Conservation (phyloP, 1,139 yeast genomes). For the Debaryomyces coudertii region DNA sequence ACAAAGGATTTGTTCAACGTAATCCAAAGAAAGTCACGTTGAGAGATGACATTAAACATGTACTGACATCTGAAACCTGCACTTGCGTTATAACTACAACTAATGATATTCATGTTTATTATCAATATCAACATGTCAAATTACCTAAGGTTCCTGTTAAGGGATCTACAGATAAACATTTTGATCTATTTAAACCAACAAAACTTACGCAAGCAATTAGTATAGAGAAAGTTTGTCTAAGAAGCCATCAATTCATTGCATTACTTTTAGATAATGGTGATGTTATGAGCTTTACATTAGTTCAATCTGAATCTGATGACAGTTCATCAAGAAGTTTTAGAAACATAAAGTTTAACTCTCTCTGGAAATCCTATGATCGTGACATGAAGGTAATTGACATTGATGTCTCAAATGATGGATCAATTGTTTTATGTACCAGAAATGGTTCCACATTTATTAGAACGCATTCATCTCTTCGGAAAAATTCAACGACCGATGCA, state of each 20-base stretch:
- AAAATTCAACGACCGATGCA: constrained; percentile 36
- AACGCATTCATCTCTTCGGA: constrained; percentile 28
- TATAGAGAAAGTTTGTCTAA: constrained; percentile 38
- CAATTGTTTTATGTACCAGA: constrained; percentile 64
- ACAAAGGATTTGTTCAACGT: constrained; percentile 39
- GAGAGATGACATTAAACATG: constrained; percentile 55
- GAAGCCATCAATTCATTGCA: constrained; percentile 39
- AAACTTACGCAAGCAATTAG: constrained; percentile 43
- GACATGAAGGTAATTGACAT: constrained; percentile 61
- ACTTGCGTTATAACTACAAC: constrained; percentile 66
- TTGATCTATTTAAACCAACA: constrained; percentile 58
- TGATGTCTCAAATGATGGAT: constrained; percentile 71
- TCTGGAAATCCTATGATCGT: constrained; percentile 59
- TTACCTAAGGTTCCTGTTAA: constrained; percentile 42
- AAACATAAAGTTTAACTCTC: constrained; percentile 37
- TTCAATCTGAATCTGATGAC: constrained; percentile 19
- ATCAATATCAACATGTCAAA: constrained; percentile 60
- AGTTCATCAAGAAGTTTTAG: constrained; percentile 31
- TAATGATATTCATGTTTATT: constrained; percentile 66
- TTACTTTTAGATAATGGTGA: constrained; percentile 59
- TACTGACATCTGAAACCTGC: constrained; percentile 68
- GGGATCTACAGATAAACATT: constrained; percentile 41
- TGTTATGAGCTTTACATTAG: constrained; percentile 40
- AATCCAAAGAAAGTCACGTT: constrained; percentile 51
- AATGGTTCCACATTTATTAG: constrained; percentile 64